Base-by-base conservation (phyloP, 345 rosid species). In the Aquilaria sinensis region DNA sequence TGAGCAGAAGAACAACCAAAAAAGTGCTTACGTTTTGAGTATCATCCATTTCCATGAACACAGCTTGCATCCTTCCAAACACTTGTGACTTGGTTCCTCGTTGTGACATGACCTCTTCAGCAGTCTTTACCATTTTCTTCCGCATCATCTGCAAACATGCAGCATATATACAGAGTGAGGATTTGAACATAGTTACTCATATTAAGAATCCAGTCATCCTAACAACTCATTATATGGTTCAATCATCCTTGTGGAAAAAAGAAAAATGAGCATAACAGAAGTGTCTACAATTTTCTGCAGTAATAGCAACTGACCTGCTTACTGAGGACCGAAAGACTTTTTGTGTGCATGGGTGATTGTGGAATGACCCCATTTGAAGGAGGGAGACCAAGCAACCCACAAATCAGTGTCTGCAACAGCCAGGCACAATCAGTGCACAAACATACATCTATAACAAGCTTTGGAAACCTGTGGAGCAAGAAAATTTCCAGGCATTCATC, bases 351-450 rank as follows among this genome's bases (percentile, higher is more conserved):
- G 56, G 96, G 95, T 60, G 96, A 86, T 51, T 87, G 95, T 16
- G 96, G 98, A n/a, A 86, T 80, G 51, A 89, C 98, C 60, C 92
- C 98, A 62, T 89, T 92, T 60, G 96, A 89, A 51, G 98, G 96
- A 64, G 96, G 92, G 47, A 92, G 81, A 29, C 98, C 96, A 63
- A 89, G 85, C 66, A 92, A 61, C 63, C 96, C 98, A 56, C 96
- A 85, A 63, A 87, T 69, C 77, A 87, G 75, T 31, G 98, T 85
- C 96, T 92, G 74, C 65, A 72, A 71, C 53, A 59, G 67, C 37
- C 37, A 67, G 33, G 3, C 61, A 50, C 66, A 61, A 15, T 51
- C 52, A 47, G 46, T 32, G 29, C 5, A 23, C 43, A 37, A 37
- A 3, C 43, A 37, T 37, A 37, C 5, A 37, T 37, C 43, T 37